phyloP scores from a whole-genome alignment of 1,139 yeast genomes.

The Yarrowia galli region DNA sequence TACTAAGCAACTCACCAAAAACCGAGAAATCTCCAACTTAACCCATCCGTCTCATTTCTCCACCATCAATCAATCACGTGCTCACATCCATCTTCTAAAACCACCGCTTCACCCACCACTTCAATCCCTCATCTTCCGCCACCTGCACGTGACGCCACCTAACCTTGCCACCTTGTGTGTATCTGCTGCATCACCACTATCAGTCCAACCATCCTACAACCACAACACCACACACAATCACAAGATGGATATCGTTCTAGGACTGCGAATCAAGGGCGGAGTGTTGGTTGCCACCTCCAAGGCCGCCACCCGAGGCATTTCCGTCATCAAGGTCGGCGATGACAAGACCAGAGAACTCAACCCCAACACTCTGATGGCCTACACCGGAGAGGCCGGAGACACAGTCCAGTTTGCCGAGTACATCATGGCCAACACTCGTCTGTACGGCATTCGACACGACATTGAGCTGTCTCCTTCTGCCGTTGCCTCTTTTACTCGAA shows the following conservation, averaged over 20 bases:
- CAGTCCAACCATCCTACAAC: not conserved
- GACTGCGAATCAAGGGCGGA: constrained; percentile 79
- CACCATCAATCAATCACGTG: not conserved
- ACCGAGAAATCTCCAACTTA: not conserved
- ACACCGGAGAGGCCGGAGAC: constrained; percentile 96
- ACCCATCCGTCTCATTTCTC: not conserved
- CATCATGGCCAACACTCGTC: constrained; percentile 89
- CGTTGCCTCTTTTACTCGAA: constrained; percentile 87
- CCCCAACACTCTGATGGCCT: constrained; percentile 82
- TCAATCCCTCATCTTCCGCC: not conserved
- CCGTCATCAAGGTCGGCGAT: constrained; percentile 82
- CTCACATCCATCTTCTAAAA: not conserved
- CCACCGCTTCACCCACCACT: not conserved
- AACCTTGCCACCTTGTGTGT: constrained; percentile 24
- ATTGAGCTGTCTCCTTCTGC: constrained; percentile 73
- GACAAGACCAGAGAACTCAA: constrained; percentile 85
- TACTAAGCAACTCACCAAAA: not conserved
- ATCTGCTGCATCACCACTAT: constrained; percentile 9
- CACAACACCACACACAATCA: constrained; percentile 22
- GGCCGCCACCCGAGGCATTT: constrained; percentile 93
- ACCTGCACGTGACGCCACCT: constrained; percentile 27
- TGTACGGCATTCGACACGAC: constrained; percentile 86
- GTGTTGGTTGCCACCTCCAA: constrained; percentile 91
- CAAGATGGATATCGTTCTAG: constrained; percentile 86
- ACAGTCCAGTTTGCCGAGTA: constrained; percentile 97